phyloP scores from a whole-genome alignment of 345 rosid species.

The Camelina hispida region DNA sequence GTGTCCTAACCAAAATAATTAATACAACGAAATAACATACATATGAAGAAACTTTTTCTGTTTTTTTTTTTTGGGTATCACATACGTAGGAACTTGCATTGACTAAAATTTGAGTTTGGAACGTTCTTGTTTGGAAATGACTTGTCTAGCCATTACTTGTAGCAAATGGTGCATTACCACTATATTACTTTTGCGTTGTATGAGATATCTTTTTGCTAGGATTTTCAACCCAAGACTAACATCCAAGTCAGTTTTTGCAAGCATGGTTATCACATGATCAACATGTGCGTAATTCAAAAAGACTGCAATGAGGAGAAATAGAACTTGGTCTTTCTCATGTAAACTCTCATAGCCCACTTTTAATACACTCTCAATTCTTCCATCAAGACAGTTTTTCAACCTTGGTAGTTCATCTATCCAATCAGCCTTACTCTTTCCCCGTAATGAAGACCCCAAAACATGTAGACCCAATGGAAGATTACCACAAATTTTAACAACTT shows the following conservation, averaged over 20 bases:
- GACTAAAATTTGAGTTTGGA: constrained; percentile 24
- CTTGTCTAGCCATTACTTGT: constrained; percentile 31
- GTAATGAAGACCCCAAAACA: not conserved
- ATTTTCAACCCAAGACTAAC: not conserved
- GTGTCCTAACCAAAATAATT: no score
- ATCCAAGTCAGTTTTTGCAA: not conserved
- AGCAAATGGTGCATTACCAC: constrained; percentile 38
- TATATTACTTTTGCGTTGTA: not conserved
- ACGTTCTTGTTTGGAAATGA: constrained; percentile 13
- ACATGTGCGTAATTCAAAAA: not conserved
- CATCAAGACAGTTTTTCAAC: not conserved
- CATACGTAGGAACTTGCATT: no score
- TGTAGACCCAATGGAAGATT: constrained; percentile 3
- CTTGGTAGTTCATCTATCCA: not conserved
- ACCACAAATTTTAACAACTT: not conserved
- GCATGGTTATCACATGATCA: not conserved
- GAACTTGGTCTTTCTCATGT: not conserved
- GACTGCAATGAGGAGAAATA: constrained; percentile 44
- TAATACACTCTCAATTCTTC: constrained; percentile 18
- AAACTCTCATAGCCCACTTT: constrained; percentile 37
- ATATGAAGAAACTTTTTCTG: no score
- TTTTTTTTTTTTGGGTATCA: no score
- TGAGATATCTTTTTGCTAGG: constrained; percentile 15
- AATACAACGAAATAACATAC: no score
- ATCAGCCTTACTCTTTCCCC: not conserved